These are phyloP conservation scores for Blastobotrys aristatus DNA, from an alignment of 1,139 yeast genomes.

Conservation along the genomic window DNA sequence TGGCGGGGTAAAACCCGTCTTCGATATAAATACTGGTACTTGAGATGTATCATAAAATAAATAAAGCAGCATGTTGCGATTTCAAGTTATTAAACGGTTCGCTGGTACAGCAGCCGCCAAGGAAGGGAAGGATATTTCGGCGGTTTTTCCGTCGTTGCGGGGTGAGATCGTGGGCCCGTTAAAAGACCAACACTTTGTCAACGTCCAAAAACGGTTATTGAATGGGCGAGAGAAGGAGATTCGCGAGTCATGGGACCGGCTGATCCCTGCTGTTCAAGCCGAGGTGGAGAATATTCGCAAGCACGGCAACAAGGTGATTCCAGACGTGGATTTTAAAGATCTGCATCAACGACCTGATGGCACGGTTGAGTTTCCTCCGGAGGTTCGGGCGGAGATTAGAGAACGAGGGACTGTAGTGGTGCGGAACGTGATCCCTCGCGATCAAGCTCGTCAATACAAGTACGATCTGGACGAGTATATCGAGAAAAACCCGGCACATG, in stretches of 20 bases:
- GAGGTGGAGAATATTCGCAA: slow-evolving; percentile 26
- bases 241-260: slow-evolving; percentile 30
- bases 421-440: slow-evolving; percentile 32
- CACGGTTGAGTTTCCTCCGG: slow-evolving; percentile 13
- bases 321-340: slow-evolving; percentile 22
- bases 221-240: slow-evolving; percentile 28
- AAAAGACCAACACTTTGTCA: slow-evolving; percentile 18
- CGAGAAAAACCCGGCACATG: slow-evolving; percentile 19
- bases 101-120: slow-evolving; percentile 1
- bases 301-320: slow-evolving; percentile 23
- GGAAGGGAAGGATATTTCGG: slow-evolving; percentile 21
- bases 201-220: slow-evolving; percentile 29
- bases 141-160: slow-evolving; percentile 25
- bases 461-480: slow-evolving; percentile 27
- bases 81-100: not conserved
- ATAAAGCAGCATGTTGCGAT: not conserved
- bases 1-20: too few species aligned
- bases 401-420: slow-evolving; percentile 35
- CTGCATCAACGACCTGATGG: slow-evolving; percentile 11
- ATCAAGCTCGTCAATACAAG: slow-evolving; percentile 30
- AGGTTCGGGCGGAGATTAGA: slow-evolving; percentile 12
- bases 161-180: slow-evolving; percentile 21
- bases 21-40: not conserved
- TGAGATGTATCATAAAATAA: too few species aligned
- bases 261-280: slow-evolving; percentile 26